Conservation (phyloP, 768 basidiomycete genomes). For the Boletus subcaerulescens region DNA sequence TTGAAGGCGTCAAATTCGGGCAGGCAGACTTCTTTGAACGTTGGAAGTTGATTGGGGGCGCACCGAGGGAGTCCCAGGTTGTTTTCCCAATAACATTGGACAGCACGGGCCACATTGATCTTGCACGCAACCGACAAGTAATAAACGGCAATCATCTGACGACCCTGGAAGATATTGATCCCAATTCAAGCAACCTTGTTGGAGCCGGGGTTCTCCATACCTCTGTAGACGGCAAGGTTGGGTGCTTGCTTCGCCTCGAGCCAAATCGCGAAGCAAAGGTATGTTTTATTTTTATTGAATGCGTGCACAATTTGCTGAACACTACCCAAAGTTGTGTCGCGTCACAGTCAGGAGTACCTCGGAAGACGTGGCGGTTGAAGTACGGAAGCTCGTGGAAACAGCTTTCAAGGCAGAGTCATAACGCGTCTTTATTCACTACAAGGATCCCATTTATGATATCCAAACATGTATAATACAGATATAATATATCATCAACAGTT, state of each 20-base stretch:
- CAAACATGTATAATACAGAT: conserved; percentile 25
- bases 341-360: conserved; percentile 94
- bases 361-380: conserved; percentile 77
- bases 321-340: conserved; percentile 69
- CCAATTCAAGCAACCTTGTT: conserved; percentile 91
- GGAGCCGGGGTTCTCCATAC: conserved; percentile 96
- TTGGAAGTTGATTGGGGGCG: conserved; percentile 96
- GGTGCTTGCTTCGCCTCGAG: conserved; percentile 88
- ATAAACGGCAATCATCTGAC: conserved; percentile 76
- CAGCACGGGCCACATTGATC: conserved; percentile 67
- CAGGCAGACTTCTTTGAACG: conserved; percentile 92
- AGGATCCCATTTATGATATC: conserved; percentile 6
- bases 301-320: neutral
- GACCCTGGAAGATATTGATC: conserved; percentile 81
- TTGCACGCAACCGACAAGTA: conserved; percentile 68
- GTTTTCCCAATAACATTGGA: conserved; percentile 81
- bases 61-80: conserved; percentile 87
- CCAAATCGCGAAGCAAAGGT: conserved; percentile 97
- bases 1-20: conserved; percentile 87
- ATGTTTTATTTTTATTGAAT: conserved; percentile 15
- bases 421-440: neutral
- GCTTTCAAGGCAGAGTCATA: conserved; percentile 32
- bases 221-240: conserved; percentile 89
- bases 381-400: conserved; percentile 50
- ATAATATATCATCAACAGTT: conserved; percentile 15